Conservation (phyloP, 306 rosid genomes). For the Dicorynia guianensis region DNA sequence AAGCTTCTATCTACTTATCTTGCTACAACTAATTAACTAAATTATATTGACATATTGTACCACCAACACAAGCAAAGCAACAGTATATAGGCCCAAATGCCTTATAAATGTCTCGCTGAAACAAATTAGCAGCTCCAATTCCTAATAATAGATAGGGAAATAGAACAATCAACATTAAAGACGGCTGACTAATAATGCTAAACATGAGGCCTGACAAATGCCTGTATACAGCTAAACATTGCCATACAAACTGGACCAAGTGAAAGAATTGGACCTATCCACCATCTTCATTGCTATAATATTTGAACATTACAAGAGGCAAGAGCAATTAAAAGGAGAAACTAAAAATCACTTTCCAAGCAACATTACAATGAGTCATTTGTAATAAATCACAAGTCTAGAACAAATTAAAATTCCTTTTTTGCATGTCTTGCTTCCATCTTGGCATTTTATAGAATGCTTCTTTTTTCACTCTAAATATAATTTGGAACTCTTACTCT, state of each 20-base stretch:
- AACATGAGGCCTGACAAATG: no score
- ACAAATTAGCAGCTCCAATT: no score
- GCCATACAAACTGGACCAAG: slow-evolving; percentile 61
- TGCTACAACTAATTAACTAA: no score
- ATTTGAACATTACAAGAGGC: slow-evolving; percentile 60
- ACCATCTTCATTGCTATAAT: slow-evolving; percentile 56
- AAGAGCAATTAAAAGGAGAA: slow-evolving; percentile 51
- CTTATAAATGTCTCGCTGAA: no score
- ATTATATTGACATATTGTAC: no score
- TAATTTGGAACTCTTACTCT: slow-evolving; percentile 71
- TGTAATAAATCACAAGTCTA: slow-evolving; percentile 43
- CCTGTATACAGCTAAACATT: no score
- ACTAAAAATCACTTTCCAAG: slow-evolving; percentile 73
- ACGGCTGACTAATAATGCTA: no score
- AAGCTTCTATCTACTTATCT: no score
- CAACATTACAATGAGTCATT: slow-evolving; percentile 67
- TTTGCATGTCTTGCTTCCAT: slow-evolving; percentile 99
- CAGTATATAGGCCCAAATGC: no score
- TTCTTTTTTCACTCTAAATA: slow-evolving; percentile 79
- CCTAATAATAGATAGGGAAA: no score
- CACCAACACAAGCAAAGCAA: no score
- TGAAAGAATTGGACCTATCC: slow-evolving; percentile 73
- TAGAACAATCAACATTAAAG: no score
- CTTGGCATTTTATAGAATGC: slow-evolving; percentile 84
- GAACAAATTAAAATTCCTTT: slow-evolving; percentile 84